Evolutionary conservation across 2,329 filamentous ascomycete genomes (phyloP), one percentile per base, ranked within the genome.

Genomic region (Huntiella abstrusa): DNA sequence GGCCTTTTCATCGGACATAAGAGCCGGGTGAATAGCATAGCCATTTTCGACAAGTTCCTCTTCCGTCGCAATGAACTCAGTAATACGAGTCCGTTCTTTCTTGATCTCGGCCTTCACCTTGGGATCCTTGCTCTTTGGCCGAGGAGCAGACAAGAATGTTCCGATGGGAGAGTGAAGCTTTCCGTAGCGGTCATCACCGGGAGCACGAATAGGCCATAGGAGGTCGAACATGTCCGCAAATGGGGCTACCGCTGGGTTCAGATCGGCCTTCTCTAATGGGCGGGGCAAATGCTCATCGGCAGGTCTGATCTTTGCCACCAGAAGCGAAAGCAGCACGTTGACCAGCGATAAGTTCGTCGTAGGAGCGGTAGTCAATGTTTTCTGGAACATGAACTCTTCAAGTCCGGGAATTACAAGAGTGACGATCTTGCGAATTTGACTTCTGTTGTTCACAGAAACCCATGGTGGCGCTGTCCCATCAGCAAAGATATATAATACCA

Each of bases 401-500:
- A 98, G 64, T 0, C 91, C 91, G 8, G 91, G 91, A 8, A 95
- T 77, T 82, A 95, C 88, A 53, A 98, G 65, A 36, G 83, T 74
- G 28, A 96, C 87, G 28, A 92, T 80, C 62, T 91, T 92, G 52
- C 75, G 66, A 54, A 82, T 76, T 49, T 76, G 67, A 4, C 73
- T 70, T 40, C 77, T 68, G 55, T 81, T 70, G 49, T 66, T 66
- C 42, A 81, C 68, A 39, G 70, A 68, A 39, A 81, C 67, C 73
- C 77, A 82, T 54, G 77, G 72, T 11, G 77, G 77, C 2, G 72
- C 69, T 1, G 68, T 56, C 10, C 76, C 77, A 56, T 82, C 76
- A 51, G 77, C 74, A 49, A 80, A 73, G 49, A 82, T 68, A 59
- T 81, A 82, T 8, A 79, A 64, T 19, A 79, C 66, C 38, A 82